Conservation (phyloP, 176 grass and related monocot genomes). For the Typha latifolia region DNA sequence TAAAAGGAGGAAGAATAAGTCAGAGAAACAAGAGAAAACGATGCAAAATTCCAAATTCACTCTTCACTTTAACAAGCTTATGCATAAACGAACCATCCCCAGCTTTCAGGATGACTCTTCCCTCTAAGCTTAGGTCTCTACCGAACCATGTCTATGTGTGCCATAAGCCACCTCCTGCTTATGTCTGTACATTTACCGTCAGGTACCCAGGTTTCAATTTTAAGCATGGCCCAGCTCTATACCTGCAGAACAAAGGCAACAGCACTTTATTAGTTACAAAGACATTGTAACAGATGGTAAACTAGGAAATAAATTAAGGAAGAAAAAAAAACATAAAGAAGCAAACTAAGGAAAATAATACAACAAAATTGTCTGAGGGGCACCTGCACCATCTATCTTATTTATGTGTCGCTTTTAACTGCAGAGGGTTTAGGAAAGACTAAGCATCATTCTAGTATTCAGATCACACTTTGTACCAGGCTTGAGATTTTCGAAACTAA, state of each 20-base stretch:
- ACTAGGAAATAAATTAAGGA: not conserved
- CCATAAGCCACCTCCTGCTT: conserved; percentile 75
- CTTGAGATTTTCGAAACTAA: too few relatives aligned
- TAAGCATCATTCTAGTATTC: too few relatives aligned
- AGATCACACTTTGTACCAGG: too few relatives aligned
- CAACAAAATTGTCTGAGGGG: too few relatives aligned
- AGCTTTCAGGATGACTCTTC: conserved; percentile 76
- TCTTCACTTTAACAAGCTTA: conserved; percentile 79
- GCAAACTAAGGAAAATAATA: too few relatives aligned
- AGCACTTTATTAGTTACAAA: too few relatives aligned
- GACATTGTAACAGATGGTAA: not conserved
- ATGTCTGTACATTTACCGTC: conserved; percentile 87
- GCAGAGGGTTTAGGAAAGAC: too few relatives aligned
- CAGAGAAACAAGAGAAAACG: conserved; percentile 12
- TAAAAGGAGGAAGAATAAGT: conserved; percentile 40
- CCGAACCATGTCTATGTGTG: conserved; percentile 98
- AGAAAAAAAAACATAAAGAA: too few relatives aligned
- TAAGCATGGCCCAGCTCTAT: conserved; percentile 73
- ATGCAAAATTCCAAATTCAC: conserved; percentile 7
- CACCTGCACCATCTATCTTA: too few relatives aligned
- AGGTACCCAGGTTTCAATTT: conserved; percentile 86
- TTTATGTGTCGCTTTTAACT: too few relatives aligned
- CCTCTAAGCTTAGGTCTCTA: conserved; percentile 81
- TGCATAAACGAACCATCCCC: conserved; percentile 61
- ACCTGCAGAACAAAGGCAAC: conserved; percentile 39